These are phyloP conservation scores for Boletus reticuloceps DNA, from an alignment of 768 basidiomycete species.

Conservation along the genomic window DNA sequence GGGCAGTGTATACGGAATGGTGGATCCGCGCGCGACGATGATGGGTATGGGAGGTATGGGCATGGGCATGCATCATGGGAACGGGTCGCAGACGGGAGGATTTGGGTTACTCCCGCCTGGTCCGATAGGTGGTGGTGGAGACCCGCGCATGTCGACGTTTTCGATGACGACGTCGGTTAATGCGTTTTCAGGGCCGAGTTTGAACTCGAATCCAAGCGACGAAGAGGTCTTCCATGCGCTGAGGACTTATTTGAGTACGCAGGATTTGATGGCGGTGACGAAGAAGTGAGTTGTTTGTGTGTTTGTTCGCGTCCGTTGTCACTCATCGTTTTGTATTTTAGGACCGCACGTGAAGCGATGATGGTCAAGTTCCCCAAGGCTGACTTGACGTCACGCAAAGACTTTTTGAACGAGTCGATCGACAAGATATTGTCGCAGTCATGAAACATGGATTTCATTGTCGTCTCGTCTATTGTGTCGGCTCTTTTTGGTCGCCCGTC, in stretches of 20 bases:
- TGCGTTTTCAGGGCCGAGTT: conserved; percentile 76
- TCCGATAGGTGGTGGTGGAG: conserved; percentile 41
- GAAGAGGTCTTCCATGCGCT: conserved; percentile 85
- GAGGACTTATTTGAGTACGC: conserved; percentile 81
- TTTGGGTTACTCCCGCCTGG: conserved; percentile 36
- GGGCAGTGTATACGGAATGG: conserved; percentile 74
- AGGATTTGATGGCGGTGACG: conserved; percentile 94
- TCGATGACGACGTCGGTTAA: conserved; percentile 87
- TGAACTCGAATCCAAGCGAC: conserved; percentile 77
- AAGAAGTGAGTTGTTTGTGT: conserved; percentile 70
- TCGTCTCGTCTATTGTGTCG: background rate
- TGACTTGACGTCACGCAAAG: conserved; percentile 60
- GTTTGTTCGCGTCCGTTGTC: background rate
- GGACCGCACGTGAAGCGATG: conserved; percentile 89
- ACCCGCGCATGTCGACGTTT: conserved; percentile 79
- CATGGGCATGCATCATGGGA: conserved; percentile 60
- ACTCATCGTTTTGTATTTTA: conserved; percentile 25
- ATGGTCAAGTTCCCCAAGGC: conserved; percentile 12
- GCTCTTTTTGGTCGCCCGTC: conserved; percentile 8
- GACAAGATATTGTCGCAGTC: conserved; percentile 88
- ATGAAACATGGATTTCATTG: conserved; percentile 47
- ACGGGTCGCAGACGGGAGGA: conserved; percentile 54
- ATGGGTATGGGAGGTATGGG: conserved; percentile 46
- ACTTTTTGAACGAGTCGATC: conserved; percentile 92
- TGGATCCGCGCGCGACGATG: conserved; percentile 61